A percentile compares a stretch with the other conserved stretches of the same genome.
phyloP scores from a whole-genome alignment of 495 filamentous ascomycete genomes.

The Daldinia grandis region DNA sequence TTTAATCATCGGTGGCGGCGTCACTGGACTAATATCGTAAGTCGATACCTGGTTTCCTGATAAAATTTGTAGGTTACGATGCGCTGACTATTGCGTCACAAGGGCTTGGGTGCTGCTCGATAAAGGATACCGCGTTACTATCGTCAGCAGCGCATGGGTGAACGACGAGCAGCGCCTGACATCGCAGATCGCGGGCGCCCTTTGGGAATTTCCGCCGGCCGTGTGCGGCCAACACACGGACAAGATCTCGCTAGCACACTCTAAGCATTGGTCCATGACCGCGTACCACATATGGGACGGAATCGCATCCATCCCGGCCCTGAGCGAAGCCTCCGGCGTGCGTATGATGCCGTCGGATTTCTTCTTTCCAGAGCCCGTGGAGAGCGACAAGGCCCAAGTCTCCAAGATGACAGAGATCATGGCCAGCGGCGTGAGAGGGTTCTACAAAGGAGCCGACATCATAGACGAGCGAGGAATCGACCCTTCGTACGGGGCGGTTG shows the following conservation, averaged over 20 bases:
- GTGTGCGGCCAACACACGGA: constrained; percentile 59
- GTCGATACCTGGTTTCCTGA: constrained; percentile 13
- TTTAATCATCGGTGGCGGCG: constrained; percentile 58
- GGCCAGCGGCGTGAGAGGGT: constrained; percentile 49
- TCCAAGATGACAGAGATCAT: constrained; percentile 53
- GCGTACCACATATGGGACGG: constrained; percentile 54
- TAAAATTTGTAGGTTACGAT: background rate
- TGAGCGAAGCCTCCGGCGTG: constrained; percentile 52
- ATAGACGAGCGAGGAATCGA: constrained; percentile 50
- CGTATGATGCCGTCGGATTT: constrained; percentile 52
- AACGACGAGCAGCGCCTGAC: constrained; percentile 53
- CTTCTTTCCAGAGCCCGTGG: constrained; percentile 51
- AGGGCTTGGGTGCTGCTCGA: constrained; percentile 60
- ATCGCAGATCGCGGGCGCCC: constrained; percentile 60
- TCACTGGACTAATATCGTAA: constrained; percentile 54
- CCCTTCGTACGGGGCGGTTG: constrained; percentile 51
- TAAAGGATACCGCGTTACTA: constrained; percentile 58
- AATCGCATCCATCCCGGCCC: constrained; percentile 47
- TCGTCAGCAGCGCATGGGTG: constrained; percentile 58
- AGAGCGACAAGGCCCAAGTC: constrained; percentile 46
- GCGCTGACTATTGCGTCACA: constrained; percentile 19
- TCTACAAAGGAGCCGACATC: constrained; percentile 49
- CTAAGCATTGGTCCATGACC: constrained; percentile 57
- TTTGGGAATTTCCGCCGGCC: constrained; percentile 61
- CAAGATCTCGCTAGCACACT: constrained; percentile 50